phyloP scores from a whole-genome alignment of 2,329 filamentous ascomycete species.

The Conoideocrella luteorostrata region DNA sequence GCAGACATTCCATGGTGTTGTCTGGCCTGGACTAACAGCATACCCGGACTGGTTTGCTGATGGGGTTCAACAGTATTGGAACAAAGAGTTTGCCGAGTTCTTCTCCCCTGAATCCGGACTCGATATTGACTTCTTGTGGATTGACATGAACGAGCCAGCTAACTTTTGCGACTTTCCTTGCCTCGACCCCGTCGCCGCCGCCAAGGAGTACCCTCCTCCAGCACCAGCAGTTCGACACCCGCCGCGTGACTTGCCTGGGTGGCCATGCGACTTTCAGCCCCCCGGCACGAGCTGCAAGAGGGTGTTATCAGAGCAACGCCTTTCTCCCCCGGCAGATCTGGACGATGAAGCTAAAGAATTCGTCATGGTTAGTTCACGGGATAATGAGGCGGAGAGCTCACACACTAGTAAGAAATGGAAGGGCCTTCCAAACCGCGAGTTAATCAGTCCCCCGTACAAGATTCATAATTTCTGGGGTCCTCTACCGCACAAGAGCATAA shows the following conservation, averaged over 20 bases:
- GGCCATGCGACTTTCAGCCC: slow-evolving; percentile 35
- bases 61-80: slow-evolving; percentile 61
- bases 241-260: slow-evolving; percentile 60
- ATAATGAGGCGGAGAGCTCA: neutral
- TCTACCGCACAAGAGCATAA: slow-evolving; percentile 53
- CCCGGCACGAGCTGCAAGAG: slow-evolving; percentile 13
- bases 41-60: slow-evolving; percentile 73
- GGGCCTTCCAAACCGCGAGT: slow-evolving; percentile 15
- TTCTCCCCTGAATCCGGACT: slow-evolving; percentile 59
- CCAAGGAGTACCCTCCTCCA: slow-evolving; percentile 45
- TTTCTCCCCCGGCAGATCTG: neutral
- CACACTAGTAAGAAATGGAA: slow-evolving; percentile 10
- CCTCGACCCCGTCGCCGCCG: slow-evolving; percentile 29
- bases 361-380: neutral
- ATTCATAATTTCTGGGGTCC: slow-evolving; percentile 30
- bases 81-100: slow-evolving; percentile 56
- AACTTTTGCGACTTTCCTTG: slow-evolving; percentile 25
- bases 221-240: slow-evolving; percentile 55
- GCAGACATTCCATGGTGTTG: slow-evolving; percentile 54
- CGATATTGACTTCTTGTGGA: slow-evolving; percentile 72
- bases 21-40: slow-evolving; percentile 67
- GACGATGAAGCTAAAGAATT: neutral
- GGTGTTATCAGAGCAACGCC: neutral
- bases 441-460: slow-evolving; percentile 14
- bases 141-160: slow-evolving; percentile 52